Percentiles rank a stretch among this genome's conserved stretches.
Evolutionary conservation across 805 yeast genomes (phyloP).

Genomic region (Kodamaea laetipori): DNA sequence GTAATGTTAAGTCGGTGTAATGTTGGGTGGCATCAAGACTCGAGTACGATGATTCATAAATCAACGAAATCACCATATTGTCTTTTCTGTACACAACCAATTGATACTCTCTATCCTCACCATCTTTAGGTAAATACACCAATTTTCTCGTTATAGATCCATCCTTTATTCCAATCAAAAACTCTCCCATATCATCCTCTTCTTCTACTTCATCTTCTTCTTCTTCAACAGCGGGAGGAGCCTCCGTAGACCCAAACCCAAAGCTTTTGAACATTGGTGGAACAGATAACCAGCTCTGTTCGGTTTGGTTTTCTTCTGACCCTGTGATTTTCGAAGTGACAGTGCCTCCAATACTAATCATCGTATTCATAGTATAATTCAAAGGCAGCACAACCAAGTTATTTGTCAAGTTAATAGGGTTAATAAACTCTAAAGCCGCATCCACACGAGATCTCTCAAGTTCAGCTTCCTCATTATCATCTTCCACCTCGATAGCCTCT

Average conservation of each 20-base stretch:
- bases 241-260: constrained; percentile 1
- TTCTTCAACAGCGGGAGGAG: constrained; percentile 10
- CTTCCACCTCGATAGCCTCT: background rate
- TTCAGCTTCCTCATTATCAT: constrained; percentile 1
- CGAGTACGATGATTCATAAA: constrained; percentile 32
- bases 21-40: constrained; percentile 27
- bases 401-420: constrained; percentile 37
- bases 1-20: constrained; percentile 22
- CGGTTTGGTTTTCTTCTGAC: background rate
- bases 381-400: constrained; percentile 42
- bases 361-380: constrained; percentile 36
- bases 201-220: constrained; percentile 16
- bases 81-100: constrained; percentile 31
- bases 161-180: constrained; percentile 26
- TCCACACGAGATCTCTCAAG: background rate
- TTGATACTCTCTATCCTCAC: constrained; percentile 27
- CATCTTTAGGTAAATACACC: constrained; percentile 24
- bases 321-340: constrained; percentile 8
- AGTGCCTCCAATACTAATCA: constrained; percentile 26
- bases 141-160: constrained; percentile 21
- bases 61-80: constrained; percentile 25
- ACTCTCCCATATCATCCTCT: constrained; percentile 24
- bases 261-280: constrained; percentile 13
- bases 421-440: constrained; percentile 6
- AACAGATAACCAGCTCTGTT: constrained; percentile 14